phyloP scores from a whole-genome alignment of 345 rosid species.

The Nephelium lappaceum region DNA sequence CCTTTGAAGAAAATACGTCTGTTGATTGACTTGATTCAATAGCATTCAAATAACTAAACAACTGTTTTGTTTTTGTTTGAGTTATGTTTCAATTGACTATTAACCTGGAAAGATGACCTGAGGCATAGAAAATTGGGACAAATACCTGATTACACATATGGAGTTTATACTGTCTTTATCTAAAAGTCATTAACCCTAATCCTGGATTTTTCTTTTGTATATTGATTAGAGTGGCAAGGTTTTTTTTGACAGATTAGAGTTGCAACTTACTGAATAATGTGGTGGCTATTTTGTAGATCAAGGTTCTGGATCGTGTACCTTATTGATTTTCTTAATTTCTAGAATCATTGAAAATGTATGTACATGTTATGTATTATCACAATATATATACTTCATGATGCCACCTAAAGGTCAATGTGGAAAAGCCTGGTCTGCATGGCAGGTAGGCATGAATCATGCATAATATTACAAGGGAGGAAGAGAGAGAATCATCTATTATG shows the following conservation, averaged over 20 bases:
- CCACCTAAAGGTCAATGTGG: neutral
- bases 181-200: neutral
- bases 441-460: neutral
- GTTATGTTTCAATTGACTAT: neutral
- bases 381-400: neutral
- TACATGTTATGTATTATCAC: neutral
- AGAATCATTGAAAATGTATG: neutral
- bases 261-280: neutral
- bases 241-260: neutral
- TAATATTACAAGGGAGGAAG: neutral
- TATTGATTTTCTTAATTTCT: neutral
- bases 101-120: neutral
- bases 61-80: neutral
- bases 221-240: neutral
- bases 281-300: slow-evolving; percentile 5
- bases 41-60: neutral
- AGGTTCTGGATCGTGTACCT: neutral
- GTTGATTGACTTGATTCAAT: neutral
- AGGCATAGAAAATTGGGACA: neutral
- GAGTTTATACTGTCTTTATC: neutral
- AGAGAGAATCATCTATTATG: neutral
- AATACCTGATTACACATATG: neutral
- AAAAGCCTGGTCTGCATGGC: neutral
- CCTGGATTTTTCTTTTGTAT: neutral
- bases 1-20: neutral